Percentiles rank a stretch among this genome's conserved stretches.
These are phyloP conservation scores for Aspergillus haitiensis DNA, from an alignment of 495 filamentous ascomycete genomes.

Conservation along the genomic window DNA sequence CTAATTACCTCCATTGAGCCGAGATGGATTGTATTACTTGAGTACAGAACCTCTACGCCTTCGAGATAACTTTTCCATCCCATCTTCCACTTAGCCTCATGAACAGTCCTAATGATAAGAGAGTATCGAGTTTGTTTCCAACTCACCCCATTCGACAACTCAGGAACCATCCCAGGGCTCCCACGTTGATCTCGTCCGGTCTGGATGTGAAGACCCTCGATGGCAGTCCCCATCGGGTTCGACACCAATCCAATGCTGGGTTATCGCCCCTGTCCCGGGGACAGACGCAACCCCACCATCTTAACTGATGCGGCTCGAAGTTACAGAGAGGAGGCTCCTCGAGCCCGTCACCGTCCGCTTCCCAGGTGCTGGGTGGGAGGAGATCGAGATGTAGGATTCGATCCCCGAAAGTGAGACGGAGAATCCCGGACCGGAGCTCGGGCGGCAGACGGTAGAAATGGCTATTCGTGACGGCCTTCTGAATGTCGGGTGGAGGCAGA, in stretches of 20 bases:
- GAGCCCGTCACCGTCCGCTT: background rate
- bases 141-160: conserved; percentile 1
- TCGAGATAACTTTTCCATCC: background rate
- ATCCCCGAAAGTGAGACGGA: background rate
- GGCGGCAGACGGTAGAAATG: conserved; percentile 3
- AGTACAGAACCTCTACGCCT: conserved; percentile 1
- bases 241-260: background rate
- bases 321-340: background rate
- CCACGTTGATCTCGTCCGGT: background rate
- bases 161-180: background rate
- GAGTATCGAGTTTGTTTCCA: background rate
- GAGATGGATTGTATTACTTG: background rate
- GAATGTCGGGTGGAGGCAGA: background rate
- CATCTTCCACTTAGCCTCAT: background rate
- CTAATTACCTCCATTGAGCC: background rate
- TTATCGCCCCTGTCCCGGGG: background rate
- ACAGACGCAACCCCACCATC: conserved; percentile 2
- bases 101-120: no score
- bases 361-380: background rate
- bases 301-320: background rate
- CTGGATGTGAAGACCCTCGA: background rate
- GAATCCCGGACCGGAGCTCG: background rate
- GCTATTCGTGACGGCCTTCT: background rate
- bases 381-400: conserved; percentile 1
- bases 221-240: background rate